A percentile compares a stretch with the other conserved stretches of the same genome.
Conservation (phyloP, 768 basidiomycete genomes). For the Exidia glandulosa region DNA sequence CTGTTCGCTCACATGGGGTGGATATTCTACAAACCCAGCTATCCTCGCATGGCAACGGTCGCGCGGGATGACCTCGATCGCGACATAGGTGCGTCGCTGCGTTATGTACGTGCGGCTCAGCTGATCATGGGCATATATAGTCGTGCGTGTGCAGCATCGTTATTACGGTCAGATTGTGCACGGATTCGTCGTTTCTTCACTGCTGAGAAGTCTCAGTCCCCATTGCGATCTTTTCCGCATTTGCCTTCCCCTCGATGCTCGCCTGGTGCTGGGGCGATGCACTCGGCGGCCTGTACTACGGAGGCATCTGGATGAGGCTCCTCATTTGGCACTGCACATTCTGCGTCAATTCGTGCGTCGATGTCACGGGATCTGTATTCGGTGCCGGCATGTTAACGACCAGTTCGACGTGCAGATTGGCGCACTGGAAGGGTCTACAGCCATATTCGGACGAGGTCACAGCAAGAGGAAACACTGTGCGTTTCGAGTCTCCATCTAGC, state of each 20-base stretch:
- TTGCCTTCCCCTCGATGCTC: constrained; percentile 43
- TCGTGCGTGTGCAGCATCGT: constrained; percentile 60
- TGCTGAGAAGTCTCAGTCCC: constrained; percentile 30
- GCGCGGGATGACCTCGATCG: constrained; percentile 57
- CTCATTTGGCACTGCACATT: constrained; percentile 64
- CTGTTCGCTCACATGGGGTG: constrained; percentile 76
- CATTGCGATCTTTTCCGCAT: constrained; percentile 47
- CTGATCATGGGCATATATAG: constrained; percentile 23
- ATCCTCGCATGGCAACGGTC: constrained; percentile 48
- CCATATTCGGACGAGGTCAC: constrained; percentile 74
- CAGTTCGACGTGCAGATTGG: constrained; percentile 31
- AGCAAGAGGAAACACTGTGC: constrained; percentile 60
- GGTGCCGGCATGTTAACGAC: neutral
- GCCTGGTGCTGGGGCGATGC: constrained; percentile 50
- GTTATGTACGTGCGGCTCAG: too few relatives aligned
- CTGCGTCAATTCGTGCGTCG: constrained; percentile 53
- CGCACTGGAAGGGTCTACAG: constrained; percentile 77
- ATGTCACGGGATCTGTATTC: neutral
- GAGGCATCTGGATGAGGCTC: constrained; percentile 36
- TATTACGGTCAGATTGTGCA: constrained; percentile 40
- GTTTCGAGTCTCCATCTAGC: constrained; percentile 8
- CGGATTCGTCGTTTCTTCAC: neutral
- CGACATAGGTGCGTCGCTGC: constrained; percentile 44
- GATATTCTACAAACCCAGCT: constrained; percentile 71
- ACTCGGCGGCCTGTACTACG: constrained; percentile 52